A percentile compares a stretch with the other conserved stretches of the same genome.
Evolutionary conservation across 1,284 basidiomycete species (phyloP).

Genomic region (Papiliotrema fonsecae): DNA sequence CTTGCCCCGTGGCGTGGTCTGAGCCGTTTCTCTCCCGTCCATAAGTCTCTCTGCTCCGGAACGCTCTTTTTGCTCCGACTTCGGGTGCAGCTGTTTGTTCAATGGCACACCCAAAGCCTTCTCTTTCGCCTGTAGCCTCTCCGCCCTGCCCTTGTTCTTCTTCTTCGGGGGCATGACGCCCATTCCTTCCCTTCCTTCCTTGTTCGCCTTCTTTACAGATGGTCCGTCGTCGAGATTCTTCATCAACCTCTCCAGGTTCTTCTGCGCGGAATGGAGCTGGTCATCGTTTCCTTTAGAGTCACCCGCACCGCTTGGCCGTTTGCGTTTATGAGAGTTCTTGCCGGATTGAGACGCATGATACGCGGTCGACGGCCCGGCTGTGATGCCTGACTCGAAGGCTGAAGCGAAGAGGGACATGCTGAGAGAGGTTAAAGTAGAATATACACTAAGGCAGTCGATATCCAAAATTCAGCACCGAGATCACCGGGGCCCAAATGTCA

Average conservation of each 20-base stretch:
- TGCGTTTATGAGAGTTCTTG: constrained; percentile 56
- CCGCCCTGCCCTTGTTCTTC: constrained; percentile 21
- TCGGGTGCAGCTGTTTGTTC: not conserved
- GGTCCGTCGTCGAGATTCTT: constrained; percentile 21
- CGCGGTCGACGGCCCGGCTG: constrained; percentile 15
- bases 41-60: too few relatives aligned
- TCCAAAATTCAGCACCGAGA: not conserved
- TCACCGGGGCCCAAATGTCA: not conserved
- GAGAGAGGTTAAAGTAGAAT: not conserved
- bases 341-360: not conserved
- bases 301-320: constrained; percentile 50
- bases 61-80: not conserved
- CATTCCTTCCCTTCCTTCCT: constrained; percentile 14
- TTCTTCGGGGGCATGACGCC: constrained; percentile 13
- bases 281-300: constrained; percentile 40
- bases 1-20: not conserved
- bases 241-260: constrained; percentile 75
- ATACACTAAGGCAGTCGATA: not conserved
- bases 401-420: constrained; percentile 43
- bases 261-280: constrained; percentile 50
- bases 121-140: not conserved
- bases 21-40: constrained; percentile 3
- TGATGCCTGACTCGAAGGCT: constrained; percentile 28
- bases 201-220: not conserved
- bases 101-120: not conserved